Evolutionary conservation across 2,329 filamentous ascomycete genomes (phyloP), one percentile per base, ranked within the genome.

Genomic region (Aspergillus nomiae): DNA sequence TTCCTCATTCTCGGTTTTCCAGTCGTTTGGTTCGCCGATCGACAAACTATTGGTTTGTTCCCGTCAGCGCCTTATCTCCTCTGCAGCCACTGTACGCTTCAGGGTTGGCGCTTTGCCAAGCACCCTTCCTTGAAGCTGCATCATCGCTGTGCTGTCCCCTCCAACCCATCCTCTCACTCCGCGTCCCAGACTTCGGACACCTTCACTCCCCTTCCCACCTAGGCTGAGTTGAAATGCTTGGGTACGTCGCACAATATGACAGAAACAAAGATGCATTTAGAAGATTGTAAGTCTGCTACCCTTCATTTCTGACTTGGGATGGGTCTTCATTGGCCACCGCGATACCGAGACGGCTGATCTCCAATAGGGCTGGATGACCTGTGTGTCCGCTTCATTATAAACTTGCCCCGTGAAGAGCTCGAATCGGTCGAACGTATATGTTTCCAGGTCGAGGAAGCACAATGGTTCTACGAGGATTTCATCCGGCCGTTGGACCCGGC

Each of bases 381-480:
- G 64, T 97, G 93, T 80, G 94, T 96, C 77, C 92, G 96, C 76
- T 99, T 99, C 81, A 94, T 99, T 76, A 92, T 98, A 79, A 98
- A 99, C 81, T 87, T 98, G 65, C 95, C 96, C 53, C 86, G 91
- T 68, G 92, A 95, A 79, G 95, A 99, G 79, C 87, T 98, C 54
- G 89, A 89, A 69, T 93, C 92, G 2, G 91, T 97, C 62, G 92
- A 93, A 76, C 90, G 95, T 75, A 95, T 99, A 80, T 98, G 94
- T 81, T 99, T 99, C 78, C 94, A 98, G 81, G 91, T 99, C 71
- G 95, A 99, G 80, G 96, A 99, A 81, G 95, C 95, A 72, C 96
- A 99, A 88, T 99, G 95, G 95, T 99, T 96, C 81, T 99, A 99
- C 87, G 95, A 99, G 84, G 95, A 99, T 80, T 99, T 99, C 76